A percentile compares a stretch with the other conserved stretches of the same genome.
Evolutionary conservation across 139 green algal genomes (phyloP).

Genomic region (Tetraselmis striata): DNA sequence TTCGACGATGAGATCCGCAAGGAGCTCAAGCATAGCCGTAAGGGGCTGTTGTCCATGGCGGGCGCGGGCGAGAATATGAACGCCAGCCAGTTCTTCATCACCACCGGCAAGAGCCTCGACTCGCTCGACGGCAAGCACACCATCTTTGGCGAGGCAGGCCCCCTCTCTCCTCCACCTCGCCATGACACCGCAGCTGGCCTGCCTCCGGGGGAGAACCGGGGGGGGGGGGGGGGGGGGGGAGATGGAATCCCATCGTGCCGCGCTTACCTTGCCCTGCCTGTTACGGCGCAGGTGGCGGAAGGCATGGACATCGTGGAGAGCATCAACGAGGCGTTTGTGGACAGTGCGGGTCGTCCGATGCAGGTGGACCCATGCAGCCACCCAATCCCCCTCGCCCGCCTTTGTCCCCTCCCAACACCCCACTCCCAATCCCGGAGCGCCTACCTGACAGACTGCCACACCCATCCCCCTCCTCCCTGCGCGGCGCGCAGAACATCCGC

Average conservation of each 20-base stretch:
- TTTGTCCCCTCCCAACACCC: background rate
- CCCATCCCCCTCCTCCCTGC: too few species aligned
- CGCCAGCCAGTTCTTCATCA: slow-evolving; percentile 93
- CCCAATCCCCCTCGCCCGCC: background rate
- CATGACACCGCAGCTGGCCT: too few species aligned
- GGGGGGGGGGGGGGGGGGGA: slow-evolving; percentile 6
- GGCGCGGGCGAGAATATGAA: slow-evolving; percentile 59
- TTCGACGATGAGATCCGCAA: slow-evolving; percentile 91
- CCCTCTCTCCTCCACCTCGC: too few species aligned
- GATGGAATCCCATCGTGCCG: slow-evolving; percentile 1
- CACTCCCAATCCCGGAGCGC: too few species aligned
- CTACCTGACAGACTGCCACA: background rate
- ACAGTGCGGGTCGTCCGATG: slow-evolving; percentile 68
- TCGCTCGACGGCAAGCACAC: slow-evolving; percentile 92
- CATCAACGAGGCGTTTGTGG: slow-evolving; percentile 87
- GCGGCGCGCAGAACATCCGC: slow-evolving; percentile 31
- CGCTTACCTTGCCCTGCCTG: too few species aligned
- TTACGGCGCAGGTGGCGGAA: slow-evolving; percentile 68
- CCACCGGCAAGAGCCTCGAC: slow-evolving; percentile 52
- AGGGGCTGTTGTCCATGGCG: slow-evolving; percentile 87
- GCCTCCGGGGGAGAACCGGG: background rate
- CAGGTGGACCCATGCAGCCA: too few species aligned
- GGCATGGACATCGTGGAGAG: slow-evolving; percentile 81
- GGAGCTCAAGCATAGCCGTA: slow-evolving; percentile 71
- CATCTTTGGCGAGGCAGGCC: slow-evolving; percentile 85